phyloP scores from a whole-genome alignment of 495 filamentous ascomycete genomes.

The Terfezia claveryi region DNA sequence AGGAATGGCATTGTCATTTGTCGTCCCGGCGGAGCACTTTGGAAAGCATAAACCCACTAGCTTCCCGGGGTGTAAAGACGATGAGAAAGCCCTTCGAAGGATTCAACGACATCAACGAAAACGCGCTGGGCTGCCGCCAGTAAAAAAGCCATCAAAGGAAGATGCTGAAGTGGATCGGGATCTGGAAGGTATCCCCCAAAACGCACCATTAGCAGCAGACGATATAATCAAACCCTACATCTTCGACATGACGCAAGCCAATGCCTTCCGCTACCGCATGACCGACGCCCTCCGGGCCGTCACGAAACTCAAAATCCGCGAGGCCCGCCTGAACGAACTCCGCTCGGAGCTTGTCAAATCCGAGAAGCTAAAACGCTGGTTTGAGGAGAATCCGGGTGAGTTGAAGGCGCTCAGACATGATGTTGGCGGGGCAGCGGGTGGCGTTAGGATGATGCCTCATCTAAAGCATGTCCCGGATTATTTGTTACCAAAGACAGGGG shows the following conservation, averaged over 20 bases:
- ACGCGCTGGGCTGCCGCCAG: constrained; percentile 23
- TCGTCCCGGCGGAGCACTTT: constrained; percentile 56
- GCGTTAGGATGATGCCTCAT: constrained; percentile 62
- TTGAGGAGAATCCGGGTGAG: constrained; percentile 89
- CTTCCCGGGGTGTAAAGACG: constrained; percentile 45
- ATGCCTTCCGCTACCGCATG: constrained; percentile 86
- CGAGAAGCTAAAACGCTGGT: constrained; percentile 83
- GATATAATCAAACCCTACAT: constrained; percentile 67
- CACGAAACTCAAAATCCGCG: constrained; percentile 61
- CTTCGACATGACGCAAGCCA: constrained; percentile 85
- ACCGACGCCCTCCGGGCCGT: constrained; percentile 67
- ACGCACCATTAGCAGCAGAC: no score
- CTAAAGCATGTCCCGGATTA: constrained; percentile 92
- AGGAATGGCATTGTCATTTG: constrained; percentile 88
- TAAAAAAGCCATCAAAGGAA: neutral
- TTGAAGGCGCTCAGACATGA: constrained; percentile 76
- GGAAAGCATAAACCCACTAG: constrained; percentile 78
- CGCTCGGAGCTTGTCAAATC: constrained; percentile 72
- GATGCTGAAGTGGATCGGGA: no score
- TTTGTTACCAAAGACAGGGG: constrained; percentile 57
- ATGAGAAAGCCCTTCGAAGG: constrained; percentile 59
- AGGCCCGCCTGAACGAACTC: constrained; percentile 72
- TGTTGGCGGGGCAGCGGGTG: constrained; percentile 42
- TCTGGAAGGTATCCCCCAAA: no score
- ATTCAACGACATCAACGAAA: constrained; percentile 51